A percentile compares a stretch with the other conserved stretches of the same genome.
These are phyloP conservation scores for Mortierella sp. DNA, from an alignment of 371 early-diverging fungal genomes.

Conservation along the genomic window DNA sequence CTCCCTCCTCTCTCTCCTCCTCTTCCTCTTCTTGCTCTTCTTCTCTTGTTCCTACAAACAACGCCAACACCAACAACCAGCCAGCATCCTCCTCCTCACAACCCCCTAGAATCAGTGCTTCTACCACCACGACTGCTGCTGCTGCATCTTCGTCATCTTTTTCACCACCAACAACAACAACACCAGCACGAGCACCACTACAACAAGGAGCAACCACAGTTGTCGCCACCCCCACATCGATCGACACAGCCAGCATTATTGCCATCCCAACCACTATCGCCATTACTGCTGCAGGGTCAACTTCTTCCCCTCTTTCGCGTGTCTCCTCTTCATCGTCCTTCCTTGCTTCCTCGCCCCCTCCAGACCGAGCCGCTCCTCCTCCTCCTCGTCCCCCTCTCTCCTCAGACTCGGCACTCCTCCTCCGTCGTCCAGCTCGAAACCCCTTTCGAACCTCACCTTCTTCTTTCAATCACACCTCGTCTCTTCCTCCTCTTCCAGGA, in stretches of 20 bases:
- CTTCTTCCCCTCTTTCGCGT: constrained; percentile 1
- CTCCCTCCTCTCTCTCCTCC: background rate
- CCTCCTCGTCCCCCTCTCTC: constrained; percentile 20
- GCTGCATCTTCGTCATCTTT: background rate
- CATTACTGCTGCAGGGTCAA: background rate
- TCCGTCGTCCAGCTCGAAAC: background rate
- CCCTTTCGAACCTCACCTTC: constrained; percentile 1
- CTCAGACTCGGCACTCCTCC: constrained; percentile 5
- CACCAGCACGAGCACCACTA: background rate
- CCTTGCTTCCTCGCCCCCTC: constrained; percentile 20
- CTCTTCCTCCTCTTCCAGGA: background rate
- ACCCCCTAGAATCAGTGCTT: constrained; percentile 10
- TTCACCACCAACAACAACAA: background rate
- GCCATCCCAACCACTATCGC: too few species aligned
- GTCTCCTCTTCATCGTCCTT: constrained; percentile 19
- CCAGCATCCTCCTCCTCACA: background rate
- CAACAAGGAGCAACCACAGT: background rate
- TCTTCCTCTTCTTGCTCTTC: constrained; percentile 11
- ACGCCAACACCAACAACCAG: background rate
- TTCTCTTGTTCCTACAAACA: background rate
- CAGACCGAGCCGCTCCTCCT: constrained; percentile 22
- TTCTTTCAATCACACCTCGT: background rate
- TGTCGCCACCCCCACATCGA: background rate
- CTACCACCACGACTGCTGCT: background rate
- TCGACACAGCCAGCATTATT: background rate